These are phyloP conservation scores for Protomyces gravidus DNA, from an alignment of 1,139 yeast species.

Conservation along the genomic window DNA sequence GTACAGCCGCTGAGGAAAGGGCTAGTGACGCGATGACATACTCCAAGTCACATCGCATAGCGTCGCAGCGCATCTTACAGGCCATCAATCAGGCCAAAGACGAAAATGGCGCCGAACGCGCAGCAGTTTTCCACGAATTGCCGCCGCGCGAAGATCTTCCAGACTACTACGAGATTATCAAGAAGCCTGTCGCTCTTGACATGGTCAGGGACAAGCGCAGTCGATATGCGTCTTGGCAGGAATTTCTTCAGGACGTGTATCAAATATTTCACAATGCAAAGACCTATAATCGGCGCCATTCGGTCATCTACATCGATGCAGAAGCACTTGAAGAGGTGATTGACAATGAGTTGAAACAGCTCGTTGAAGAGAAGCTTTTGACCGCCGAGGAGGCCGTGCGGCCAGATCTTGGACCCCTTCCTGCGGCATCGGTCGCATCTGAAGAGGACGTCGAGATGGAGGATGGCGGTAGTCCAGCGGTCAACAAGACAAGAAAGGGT, in stretches of 20 bases:
- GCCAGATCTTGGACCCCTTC: slow-evolving; percentile 72
- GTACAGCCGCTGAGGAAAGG: too few relatives aligned
- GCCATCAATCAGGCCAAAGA: not conserved
- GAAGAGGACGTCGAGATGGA: slow-evolving; percentile 40
- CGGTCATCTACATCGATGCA: slow-evolving; percentile 69
- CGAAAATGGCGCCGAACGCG: slow-evolving; percentile 15
- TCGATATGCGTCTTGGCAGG: slow-evolving; percentile 64
- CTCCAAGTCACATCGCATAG: slow-evolving; percentile 16
- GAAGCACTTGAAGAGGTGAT: slow-evolving; percentile 61
- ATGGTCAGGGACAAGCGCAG: slow-evolving; percentile 75
- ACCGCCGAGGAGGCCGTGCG: slow-evolving; percentile 40
- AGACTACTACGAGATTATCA: slow-evolving; percentile 61
- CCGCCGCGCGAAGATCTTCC: slow-evolving; percentile 68
- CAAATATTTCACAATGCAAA: slow-evolving; percentile 89
- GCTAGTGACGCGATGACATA: slow-evolving; percentile 2
- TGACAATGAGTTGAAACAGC: slow-evolving; percentile 52
- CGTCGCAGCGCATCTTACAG: slow-evolving; percentile 6
- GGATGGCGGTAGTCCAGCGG: slow-evolving; percentile 26
- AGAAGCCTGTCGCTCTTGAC: slow-evolving; percentile 74
- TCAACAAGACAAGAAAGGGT: slow-evolving; percentile 17
- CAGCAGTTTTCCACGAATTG: slow-evolving; percentile 59
- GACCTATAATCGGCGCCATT: slow-evolving; percentile 67
- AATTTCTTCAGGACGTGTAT: slow-evolving; percentile 69
- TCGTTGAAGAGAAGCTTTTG: slow-evolving; percentile 46
- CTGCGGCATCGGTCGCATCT: slow-evolving; percentile 39